Percentiles rank a stretch among this genome's conserved stretches.
phyloP scores from a whole-genome alignment of 495 filamentous ascomycete genomes.

The Penicillium silybi region DNA sequence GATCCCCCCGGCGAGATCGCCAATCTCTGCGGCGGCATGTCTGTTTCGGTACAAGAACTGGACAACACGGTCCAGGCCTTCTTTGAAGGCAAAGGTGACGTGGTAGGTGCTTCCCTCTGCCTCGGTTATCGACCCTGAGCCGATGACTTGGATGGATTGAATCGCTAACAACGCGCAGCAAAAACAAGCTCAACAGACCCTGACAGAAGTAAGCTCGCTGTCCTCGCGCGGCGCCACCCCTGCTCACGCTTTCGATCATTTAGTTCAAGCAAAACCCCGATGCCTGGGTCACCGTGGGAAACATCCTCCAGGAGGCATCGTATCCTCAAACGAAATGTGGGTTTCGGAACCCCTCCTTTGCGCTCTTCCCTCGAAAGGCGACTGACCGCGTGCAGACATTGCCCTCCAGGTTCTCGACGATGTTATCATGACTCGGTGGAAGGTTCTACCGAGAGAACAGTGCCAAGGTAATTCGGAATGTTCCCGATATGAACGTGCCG shows the following conservation, averaged over 20 bases:
- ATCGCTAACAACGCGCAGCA: constrained; percentile 55
- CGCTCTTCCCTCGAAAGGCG: neutral
- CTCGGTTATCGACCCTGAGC: no score
- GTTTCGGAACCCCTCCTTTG: constrained; percentile 21
- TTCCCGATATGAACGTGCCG: neutral
- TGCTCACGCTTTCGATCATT: neutral
- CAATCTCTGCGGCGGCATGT: constrained; percentile 48
- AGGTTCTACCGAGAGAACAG: constrained; percentile 90
- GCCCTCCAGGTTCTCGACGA: constrained; percentile 94
- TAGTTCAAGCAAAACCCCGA: constrained; percentile 99
- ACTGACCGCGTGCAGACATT: constrained; percentile 66
- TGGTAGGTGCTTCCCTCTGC: constrained; percentile 52
- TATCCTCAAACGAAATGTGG: constrained; percentile 96
- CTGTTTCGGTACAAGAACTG: constrained; percentile 80
- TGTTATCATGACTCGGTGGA: constrained; percentile 99
- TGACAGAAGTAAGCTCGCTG: constrained; percentile 76
- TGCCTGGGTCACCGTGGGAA: constrained; percentile 94
- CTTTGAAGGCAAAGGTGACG: constrained; percentile 90
- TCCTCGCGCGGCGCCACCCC: neutral
- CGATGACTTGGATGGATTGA: neutral
- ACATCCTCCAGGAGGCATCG: constrained; percentile 83
- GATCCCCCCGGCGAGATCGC: constrained; percentile 27
- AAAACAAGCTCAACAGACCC: constrained; percentile 90
- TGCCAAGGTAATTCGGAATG: constrained; percentile 64
- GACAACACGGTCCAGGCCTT: constrained; percentile 94